phyloP scores from a whole-genome alignment of 208 protist genomes.

The Acanthamoeba quina region DNA sequence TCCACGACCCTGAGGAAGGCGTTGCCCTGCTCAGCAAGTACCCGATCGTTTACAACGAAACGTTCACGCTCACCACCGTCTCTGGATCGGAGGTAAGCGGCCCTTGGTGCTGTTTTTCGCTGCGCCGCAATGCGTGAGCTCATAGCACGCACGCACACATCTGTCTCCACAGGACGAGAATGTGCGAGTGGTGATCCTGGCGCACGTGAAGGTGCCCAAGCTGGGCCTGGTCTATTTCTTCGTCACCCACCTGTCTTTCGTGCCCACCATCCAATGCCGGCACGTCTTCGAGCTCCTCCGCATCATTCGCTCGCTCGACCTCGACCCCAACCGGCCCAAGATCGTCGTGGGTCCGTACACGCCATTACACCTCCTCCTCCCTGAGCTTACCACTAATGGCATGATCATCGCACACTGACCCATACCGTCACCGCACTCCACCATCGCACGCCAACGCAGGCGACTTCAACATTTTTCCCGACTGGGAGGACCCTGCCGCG shows the following conservation, averaged over 20 bases:
- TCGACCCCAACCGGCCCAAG: neutral
- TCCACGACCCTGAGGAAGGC: neutral
- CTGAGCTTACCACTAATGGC: too few relatives aligned
- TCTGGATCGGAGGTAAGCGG: neutral
- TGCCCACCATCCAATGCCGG: neutral
- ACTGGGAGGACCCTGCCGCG: neutral
- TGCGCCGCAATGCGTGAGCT: too few relatives aligned
- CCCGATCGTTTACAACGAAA: neutral
- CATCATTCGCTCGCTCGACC: neutral
- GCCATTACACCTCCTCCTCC: neutral
- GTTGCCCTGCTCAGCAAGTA: slow-evolving; percentile 10
- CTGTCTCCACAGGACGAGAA: neutral
- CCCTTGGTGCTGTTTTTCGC: neutral
- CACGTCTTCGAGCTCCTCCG: slow-evolving; percentile 19
- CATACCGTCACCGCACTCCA: neutral
- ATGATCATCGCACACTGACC: too few relatives aligned
- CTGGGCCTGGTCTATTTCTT: slow-evolving; percentile 29
- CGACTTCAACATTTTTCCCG: slow-evolving; percentile 22
- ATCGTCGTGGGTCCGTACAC: neutral
- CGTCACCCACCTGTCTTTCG: slow-evolving; percentile 12
- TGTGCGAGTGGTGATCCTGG: neutral
- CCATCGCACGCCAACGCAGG: neutral
- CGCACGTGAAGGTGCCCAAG: neutral
- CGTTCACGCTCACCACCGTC: neutral
- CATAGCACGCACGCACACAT: neutral